phyloP scores from a whole-genome alignment of 2,329 filamentous ascomycete species.

The Hysterium pulicare region DNA sequence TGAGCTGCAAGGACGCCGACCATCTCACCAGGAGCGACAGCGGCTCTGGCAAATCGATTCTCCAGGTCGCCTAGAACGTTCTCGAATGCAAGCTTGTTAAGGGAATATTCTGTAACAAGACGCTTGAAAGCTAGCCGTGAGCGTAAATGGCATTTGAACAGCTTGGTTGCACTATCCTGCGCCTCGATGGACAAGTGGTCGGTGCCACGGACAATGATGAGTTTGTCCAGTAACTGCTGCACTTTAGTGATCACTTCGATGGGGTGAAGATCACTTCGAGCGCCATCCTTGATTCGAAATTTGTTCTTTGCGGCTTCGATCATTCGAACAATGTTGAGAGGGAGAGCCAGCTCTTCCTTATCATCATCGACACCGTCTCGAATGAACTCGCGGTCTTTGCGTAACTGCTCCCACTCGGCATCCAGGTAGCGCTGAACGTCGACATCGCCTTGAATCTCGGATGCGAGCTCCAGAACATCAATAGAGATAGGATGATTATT shows the following conservation, averaged over 20 bases:
- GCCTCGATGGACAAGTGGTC: constrained; percentile 83
- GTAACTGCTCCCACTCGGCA: constrained; percentile 77
- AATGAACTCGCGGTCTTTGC: constrained; percentile 70
- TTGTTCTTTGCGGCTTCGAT: constrained; percentile 86
- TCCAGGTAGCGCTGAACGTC: constrained; percentile 83
- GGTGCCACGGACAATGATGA: constrained; percentile 81
- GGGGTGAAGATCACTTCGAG: constrained; percentile 85
- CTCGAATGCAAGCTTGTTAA: constrained; percentile 89
- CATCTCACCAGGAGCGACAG: constrained; percentile 95
- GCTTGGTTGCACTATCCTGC: constrained; percentile 79
- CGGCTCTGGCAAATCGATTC: constrained; percentile 78
- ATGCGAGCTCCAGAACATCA: constrained; percentile 79
- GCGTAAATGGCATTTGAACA: constrained; percentile 89
- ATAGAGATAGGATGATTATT: constrained; percentile 58
- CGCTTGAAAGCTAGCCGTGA: constrained; percentile 91
- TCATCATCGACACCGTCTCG: constrained; percentile 69
- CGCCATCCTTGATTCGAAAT: constrained; percentile 82
- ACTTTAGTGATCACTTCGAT: constrained; percentile 81
- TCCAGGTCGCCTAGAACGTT: constrained; percentile 90
- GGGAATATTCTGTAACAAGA: constrained; percentile 76
- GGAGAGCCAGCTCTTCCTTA: constrained; percentile 83
- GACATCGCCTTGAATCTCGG: constrained; percentile 82
- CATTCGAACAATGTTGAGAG: constrained; percentile 86
- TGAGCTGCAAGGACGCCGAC: constrained; percentile 96
- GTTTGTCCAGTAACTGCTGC: constrained; percentile 67